Percentiles rank a stretch among this genome's conserved stretches.
phyloP scores from a whole-genome alignment of 208 protist species.

The Crithidia mellificae region DNA sequence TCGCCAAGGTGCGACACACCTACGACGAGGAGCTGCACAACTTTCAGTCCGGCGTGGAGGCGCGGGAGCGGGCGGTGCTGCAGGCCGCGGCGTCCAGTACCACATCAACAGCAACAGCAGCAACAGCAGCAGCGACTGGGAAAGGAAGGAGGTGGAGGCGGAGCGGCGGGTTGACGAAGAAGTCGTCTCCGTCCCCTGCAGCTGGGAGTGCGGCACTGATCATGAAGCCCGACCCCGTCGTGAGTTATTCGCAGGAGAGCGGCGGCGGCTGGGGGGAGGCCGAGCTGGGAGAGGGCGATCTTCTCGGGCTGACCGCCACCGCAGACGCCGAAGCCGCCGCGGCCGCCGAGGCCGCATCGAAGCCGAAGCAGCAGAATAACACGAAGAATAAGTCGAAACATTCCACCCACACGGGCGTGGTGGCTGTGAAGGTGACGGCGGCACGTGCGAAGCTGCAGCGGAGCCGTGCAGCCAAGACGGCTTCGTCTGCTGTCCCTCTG shows the following conservation, averaged over 20 bases:
- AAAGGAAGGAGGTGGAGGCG: too few relatives aligned
- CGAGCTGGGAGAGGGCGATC: conserved; percentile 17
- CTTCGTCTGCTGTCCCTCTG: not conserved
- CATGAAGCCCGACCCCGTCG: conserved; percentile 1
- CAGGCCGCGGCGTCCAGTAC: not conserved
- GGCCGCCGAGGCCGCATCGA: conserved; percentile 1
- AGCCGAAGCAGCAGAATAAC: not conserved
- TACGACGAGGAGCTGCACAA: conserved; percentile 45
- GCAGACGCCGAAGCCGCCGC: conserved; percentile 36
- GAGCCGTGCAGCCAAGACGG: not conserved
- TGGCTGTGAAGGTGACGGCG: not conserved
- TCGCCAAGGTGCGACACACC: conserved; percentile 49
- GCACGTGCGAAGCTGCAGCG: conserved; percentile 8
- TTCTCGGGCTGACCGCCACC: conserved; percentile 39
- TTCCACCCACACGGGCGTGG: too few relatives aligned
- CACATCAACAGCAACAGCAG: too few relatives aligned
- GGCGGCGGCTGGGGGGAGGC: conserved; percentile 2
- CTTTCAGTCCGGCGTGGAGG: conserved; percentile 43
- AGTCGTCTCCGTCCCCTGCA: too few relatives aligned
- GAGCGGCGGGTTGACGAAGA: too few relatives aligned
- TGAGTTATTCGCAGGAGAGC: conserved; percentile 19
- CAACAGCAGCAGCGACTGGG: too few relatives aligned
- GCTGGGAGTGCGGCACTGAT: not conserved
- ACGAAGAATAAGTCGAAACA: too few relatives aligned
- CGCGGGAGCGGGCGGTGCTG: conserved; percentile 28